Conservation (phyloP, 352 stramenopile species). For the Peronospora destructor region DNA sequence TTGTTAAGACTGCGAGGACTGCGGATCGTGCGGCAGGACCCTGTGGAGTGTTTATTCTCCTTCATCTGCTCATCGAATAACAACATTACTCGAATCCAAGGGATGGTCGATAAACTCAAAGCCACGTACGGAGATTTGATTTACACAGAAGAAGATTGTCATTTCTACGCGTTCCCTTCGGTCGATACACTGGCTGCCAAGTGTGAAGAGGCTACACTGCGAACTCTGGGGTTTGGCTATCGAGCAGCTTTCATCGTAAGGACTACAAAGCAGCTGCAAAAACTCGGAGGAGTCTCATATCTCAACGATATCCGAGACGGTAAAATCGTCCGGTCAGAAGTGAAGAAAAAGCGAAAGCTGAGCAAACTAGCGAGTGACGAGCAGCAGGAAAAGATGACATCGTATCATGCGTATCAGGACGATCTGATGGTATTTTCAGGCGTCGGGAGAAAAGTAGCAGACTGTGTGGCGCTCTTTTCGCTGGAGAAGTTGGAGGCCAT, state of each 20-base stretch:
- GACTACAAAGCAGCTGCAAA: constrained; percentile 61
- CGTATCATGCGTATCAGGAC: constrained; percentile 38
- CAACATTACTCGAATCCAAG: constrained; percentile 94
- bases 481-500: constrained; percentile 90
- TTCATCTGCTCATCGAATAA: constrained; percentile 99
- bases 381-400: neutral
- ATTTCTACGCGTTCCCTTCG: constrained; percentile 89
- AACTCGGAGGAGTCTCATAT: constrained; percentile 56
- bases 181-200: constrained; percentile 55
- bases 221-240: constrained; percentile 86
- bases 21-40: constrained; percentile 90
- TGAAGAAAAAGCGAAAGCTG: constrained; percentile 12
- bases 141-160: constrained; percentile 11
- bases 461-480: constrained; percentile 96
- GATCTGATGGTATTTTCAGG: constrained; percentile 67
- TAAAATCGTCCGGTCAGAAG: constrained; percentile 6
- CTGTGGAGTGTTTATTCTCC: constrained; percentile 93
- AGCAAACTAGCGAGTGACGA: neutral
- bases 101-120: constrained; percentile 90
- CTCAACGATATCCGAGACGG: constrained; percentile 45
- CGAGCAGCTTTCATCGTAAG: constrained; percentile 85
- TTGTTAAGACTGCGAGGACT: constrained; percentile 80
- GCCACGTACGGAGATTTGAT: constrained; percentile 80
- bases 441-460: constrained; percentile 93
- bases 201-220: constrained; percentile 81